Percentiles rank a stretch among this genome's conserved stretches.
Conservation (phyloP, 2,329 filamentous ascomycete genomes). For the Trichophyton mentagrophytes region DNA sequence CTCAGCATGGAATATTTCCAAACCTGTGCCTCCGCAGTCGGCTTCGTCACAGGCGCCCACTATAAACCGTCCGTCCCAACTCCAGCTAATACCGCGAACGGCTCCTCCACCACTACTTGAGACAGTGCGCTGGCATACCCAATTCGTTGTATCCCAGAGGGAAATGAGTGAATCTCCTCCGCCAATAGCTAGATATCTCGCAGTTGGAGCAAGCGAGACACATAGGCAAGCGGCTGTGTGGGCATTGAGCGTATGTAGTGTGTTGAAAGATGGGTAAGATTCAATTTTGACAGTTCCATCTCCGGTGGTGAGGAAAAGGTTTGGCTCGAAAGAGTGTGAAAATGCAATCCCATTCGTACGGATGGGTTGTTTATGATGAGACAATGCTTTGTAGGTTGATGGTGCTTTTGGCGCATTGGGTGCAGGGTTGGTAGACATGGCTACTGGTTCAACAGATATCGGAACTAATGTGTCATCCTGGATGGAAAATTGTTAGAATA, state of each 20-base stretch:
- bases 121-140: slow-evolving; percentile 38
- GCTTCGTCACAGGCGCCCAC: slow-evolving; percentile 37
- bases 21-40: slow-evolving; percentile 30
- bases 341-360: slow-evolving; percentile 40
- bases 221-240: slow-evolving; percentile 38
- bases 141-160: slow-evolving; percentile 40
- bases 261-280: slow-evolving; percentile 34
- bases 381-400: slow-evolving; percentile 28
- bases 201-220: slow-evolving; percentile 34
- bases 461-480: slow-evolving; percentile 38
- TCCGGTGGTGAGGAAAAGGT: slow-evolving; percentile 37
- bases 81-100: slow-evolving; percentile 38
- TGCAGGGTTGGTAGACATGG: slow-evolving; percentile 22
- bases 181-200: slow-evolving; percentile 37
- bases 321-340: slow-evolving; percentile 30
- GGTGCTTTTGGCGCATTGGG: slow-evolving; percentile 6
- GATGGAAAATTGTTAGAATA: slow-evolving; percentile 1
- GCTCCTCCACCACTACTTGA: slow-evolving; percentile 34
- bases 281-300: slow-evolving; percentile 38
- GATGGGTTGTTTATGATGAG: slow-evolving; percentile 32
- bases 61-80: slow-evolving; percentile 38
- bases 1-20: slow-evolving; percentile 40
- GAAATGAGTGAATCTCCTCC: slow-evolving; percentile 39
- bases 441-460: slow-evolving; percentile 31
- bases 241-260: slow-evolving; percentile 35